Evolutionary conservation across 495 filamentous ascomycete genomes (phyloP).

Genomic region (Annulohypoxylon nitens): DNA sequence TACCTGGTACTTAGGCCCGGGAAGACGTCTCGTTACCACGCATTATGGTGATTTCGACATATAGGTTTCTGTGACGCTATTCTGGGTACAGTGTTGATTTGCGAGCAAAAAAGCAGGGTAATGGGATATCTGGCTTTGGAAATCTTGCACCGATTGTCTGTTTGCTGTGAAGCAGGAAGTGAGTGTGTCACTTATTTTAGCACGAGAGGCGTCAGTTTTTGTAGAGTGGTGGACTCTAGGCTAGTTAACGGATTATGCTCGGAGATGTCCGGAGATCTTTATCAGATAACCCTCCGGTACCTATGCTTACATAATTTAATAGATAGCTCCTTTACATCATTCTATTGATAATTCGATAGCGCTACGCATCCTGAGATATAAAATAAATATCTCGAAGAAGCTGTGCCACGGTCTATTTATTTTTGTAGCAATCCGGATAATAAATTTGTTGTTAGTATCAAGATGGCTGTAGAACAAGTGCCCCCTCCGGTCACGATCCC

Average conservation of each 20-base stretch:
- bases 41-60: no score
- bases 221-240: no score
- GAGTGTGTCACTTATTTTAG: no score
- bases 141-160: no score
- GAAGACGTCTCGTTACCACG: no score
- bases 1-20: no score
- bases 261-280: neutral
- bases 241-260: neutral
- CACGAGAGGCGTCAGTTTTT: no score
- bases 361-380: neutral
- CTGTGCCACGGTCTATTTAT: neutral
- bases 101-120: no score
- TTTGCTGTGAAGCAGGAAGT: no score
- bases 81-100: no score
- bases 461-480: conserved; percentile 22
- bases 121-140: no score
- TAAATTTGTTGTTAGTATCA: neutral
- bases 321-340: neutral
- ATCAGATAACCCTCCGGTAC: neutral
- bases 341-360: neutral
- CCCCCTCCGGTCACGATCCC: conserved; percentile 33
- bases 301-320: neutral
- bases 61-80: no score
- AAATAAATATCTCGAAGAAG: neutral
- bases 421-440: neutral